phyloP scores from a whole-genome alignment of 495 filamentous ascomycete genomes.

The Aspergillus olivimuriae region DNA sequence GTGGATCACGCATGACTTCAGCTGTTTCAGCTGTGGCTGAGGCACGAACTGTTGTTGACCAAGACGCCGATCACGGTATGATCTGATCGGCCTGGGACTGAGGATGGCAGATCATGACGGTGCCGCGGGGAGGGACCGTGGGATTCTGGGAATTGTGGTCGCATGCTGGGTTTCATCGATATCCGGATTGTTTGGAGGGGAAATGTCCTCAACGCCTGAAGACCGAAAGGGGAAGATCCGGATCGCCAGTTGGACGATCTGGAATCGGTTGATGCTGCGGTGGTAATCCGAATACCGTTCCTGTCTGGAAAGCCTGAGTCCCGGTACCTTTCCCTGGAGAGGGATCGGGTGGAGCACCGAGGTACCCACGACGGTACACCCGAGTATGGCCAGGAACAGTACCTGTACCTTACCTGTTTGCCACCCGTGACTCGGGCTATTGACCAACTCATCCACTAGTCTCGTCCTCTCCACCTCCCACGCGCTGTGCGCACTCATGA shows the following conservation, averaged over 20 bases:
- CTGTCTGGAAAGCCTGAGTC: too few relatives aligned
- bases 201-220: too few relatives aligned
- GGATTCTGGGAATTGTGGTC: too few relatives aligned
- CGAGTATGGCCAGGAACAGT: neutral
- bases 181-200: too few relatives aligned
- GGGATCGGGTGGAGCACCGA: neutral
- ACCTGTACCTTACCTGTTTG: neutral
- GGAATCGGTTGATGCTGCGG: too few relatives aligned
- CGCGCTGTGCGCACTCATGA: too few relatives aligned
- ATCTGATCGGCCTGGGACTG: neutral
- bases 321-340: neutral
- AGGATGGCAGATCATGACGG: neutral
- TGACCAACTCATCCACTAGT: neutral
- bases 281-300: too few relatives aligned
- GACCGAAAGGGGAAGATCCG: too few relatives aligned
- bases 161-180: too few relatives aligned
- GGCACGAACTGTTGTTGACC: neutral
- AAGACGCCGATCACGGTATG: slow-evolving; percentile 1
- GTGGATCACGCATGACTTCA: neutral
- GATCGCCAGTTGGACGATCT: too few relatives aligned
- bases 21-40: neutral
- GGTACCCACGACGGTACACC: neutral
- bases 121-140: neutral
- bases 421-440: neutral
- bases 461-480: neutral